Evolutionary conservation across 108 stramenopile genomes (phyloP), one percentile per base, ranked within the genome.

Genomic region (Aurantiochytrium sp.): DNA sequence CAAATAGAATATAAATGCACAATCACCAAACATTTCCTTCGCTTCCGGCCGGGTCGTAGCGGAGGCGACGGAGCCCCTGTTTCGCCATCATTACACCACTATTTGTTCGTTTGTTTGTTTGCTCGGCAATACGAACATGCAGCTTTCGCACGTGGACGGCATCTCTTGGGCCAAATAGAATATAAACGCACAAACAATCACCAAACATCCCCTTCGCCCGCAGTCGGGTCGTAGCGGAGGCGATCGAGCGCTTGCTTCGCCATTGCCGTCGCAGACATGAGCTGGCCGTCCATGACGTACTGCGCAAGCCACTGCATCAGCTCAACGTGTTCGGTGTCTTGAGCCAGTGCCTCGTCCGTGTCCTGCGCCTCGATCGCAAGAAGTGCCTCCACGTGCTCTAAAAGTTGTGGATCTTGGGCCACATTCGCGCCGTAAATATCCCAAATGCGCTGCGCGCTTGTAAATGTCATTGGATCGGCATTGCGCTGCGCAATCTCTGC

Each of bases 201-300:
- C 35, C 35, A 35, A 35, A 35, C 0, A 35, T 35, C 2, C 2
- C 35, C 35, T 69, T 28, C 25, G 14, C 25, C 64, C 25, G 12
- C 64, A 10, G 64, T 10, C 42, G 25, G 35, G 10, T 69, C 64
- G 42, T 69, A 69, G 12, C 64, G 64, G 10, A 42, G 64, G 1
- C 76, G 76, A 0, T 83, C 49, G 23, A 83, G 51, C n/a, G 76
- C 76, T 18, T 83, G 76, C 76, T 53, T 14, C 44, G 76, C 45
- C 49, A 83, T 53, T 6, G 76, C 19, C 14, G 45, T 28, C 6
- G 76, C 76, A 2, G 76, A 47, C 49, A 83, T 83, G 51, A 83
- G 76, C 51, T 83, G 76, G 28, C 76, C 76, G n/a, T 47, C 45
- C 49, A 83, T 83, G 5, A 83, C 76, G 28, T 83, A 83, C 76